Evolutionary conservation across 768 basidiomycete species (phyloP), one percentile per base, ranked within the genome.

Genomic region (Tephrocybe rancida): DNA sequence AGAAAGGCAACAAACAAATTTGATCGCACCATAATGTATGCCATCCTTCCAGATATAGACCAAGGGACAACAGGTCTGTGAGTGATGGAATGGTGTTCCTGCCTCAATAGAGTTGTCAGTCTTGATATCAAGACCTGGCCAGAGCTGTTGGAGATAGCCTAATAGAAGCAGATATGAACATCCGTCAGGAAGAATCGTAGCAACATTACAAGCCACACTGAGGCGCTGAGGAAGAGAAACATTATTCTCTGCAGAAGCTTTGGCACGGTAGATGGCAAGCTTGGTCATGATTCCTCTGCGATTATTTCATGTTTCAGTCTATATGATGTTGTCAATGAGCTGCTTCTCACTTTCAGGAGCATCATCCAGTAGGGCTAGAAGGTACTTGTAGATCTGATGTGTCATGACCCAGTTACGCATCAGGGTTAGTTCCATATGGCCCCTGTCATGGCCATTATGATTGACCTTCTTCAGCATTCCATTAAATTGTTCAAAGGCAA

Each of bases 401-500:
- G 35, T 35, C 34, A 47, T 47, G 1, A 35, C 1, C 46, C 46
- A 47, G 34, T 47, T 47, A 21, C 22, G 19, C 46, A 47, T 47
- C 46, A 47, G 19, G 19, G 42, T 57, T 18, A 35, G 59, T 16
- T 52, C 49, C 22, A 67, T 44, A 0, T 52, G 38, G 6, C 43
- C 27, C 38, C 63, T 50, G 16, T 47, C 32, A 35, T 47, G 46
- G 53, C 68, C 66, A 52, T 72, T 72, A 46, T 55, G 60, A 1
- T 71, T 67, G 16, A 70, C 64, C 10, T 62, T 60, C 39, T 72
- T 63, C 13, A 72, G 53, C 58, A 70, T 63, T 0, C 70, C 66
- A 56, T 73, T 73, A 55, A 70, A 71, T 6, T 61, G 54, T 46
- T 73, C 69, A 48, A 70, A 72, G 1, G 63, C 65, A 46, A 73